Evolutionary conservation across 345 rosid species (phyloP), one percentile per base, ranked within the genome.

Genomic region (Euphorbia tirucalli): DNA sequence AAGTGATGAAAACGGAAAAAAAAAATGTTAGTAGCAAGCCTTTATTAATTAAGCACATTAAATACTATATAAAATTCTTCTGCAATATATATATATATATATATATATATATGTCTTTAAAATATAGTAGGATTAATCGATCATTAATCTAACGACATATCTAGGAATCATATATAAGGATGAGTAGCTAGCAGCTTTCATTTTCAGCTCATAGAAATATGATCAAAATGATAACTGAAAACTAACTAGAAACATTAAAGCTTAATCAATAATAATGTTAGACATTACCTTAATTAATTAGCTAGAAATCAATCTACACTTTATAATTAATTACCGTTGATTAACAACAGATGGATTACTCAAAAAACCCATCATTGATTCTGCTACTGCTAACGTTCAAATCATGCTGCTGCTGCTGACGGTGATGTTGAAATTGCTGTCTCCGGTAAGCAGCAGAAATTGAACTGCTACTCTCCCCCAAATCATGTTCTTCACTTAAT

Each of bases 391-490:
- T 64, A 32, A 71, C 44, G 61, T 79, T 80, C 77, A 81, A 59
- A 55, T 75, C 81, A 28, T 79, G 78, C 41, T 75, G 77, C n/a
- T 80, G 82, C 13, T 79, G 70, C n/a, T 79, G n/a, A n/a, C n/a
- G n/a, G n/a, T n/a, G n/a, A n/a, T n/a, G n/a, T n/a, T n/a, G 71
- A 61, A 70, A 71, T 27, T 78, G 81, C 56, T 81, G 85, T 18
- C 75, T 76, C 35, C 63, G 68, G 65, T 80, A 77, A 32, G 83
- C 80, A 27, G 83, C 80, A 16, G 77, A 61, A 61, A 79, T 73
- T 27, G 87, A 82, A 50, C 83, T 77, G 79, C 85, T 80, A 52
- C 83, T 77, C 49, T 80, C 90, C 67, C 85, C 90, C 50, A 69
- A 58, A 32, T 82, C 80, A 11, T 68, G 80, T 16, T 79, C 80